phyloP scores from a whole-genome alignment of 129 eudicot genomes.

The Flaveria linearis region DNA sequence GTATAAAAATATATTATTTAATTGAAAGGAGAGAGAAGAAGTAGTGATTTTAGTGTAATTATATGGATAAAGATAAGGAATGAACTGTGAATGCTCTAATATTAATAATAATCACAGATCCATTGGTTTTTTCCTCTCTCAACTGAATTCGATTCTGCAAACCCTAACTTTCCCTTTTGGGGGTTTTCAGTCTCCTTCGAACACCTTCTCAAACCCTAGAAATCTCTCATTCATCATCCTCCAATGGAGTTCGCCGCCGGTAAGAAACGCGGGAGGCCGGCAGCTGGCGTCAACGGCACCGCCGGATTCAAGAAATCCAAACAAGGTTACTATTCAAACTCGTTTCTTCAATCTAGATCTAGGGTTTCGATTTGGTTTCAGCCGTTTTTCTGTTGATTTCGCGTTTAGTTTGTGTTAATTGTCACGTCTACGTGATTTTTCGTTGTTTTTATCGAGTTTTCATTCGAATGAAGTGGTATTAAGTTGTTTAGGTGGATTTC shows the following conservation, averaged over 20 bases:
- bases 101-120: not conserved
- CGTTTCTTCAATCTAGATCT: conserved; percentile 28
- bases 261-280: conserved; percentile 61
- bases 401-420: too few species aligned
- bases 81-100: too few species aligned
- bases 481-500: not conserved
- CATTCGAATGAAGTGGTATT: not conserved
- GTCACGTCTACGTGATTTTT: not conserved
- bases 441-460: not conserved
- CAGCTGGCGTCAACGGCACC: conserved; percentile 57
- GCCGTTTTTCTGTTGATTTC: conserved; percentile 8
- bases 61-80: too few species aligned
- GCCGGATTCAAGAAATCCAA: conserved; percentile 64
- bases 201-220: conserved; percentile 18
- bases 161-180: conserved; percentile 25
- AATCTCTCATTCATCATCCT: not conserved
- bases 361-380: conserved; percentile 27
- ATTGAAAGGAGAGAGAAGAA: too few species aligned
- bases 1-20: too few species aligned
- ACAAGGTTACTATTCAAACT: conserved; percentile 48
- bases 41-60: too few species aligned
- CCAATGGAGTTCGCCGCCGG: conserved; percentile 66
- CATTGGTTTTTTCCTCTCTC: not conserved
- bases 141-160: conserved; percentile 18
- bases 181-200: conserved; percentile 8